Evolutionary conservation across 2,329 filamentous ascomycete species (phyloP).

Genomic region (Albophoma yamanashiensis): DNA sequence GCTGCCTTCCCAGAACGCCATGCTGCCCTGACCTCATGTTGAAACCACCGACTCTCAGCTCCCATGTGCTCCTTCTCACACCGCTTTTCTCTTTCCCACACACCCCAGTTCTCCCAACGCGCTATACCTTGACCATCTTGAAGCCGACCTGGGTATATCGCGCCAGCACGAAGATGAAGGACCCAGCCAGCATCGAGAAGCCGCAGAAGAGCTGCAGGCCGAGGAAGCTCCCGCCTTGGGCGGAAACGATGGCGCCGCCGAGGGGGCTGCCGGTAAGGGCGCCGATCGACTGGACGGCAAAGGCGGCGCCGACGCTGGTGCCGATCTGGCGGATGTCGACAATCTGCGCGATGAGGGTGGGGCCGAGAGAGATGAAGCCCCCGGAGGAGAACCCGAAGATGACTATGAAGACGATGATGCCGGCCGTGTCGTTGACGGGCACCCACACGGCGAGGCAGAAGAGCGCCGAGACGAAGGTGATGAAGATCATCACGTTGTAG

Average conservation of each 20-base stretch:
- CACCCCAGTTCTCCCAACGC: neutral
- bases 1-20: neutral
- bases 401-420: conserved; percentile 53
- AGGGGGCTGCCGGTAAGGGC: conserved; percentile 59
- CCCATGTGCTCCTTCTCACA: neutral
- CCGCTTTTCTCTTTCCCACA: neutral
- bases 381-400: conserved; percentile 62
- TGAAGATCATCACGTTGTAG: conserved; percentile 39
- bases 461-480: conserved; percentile 36
- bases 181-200: conserved; percentile 27
- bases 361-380: conserved; percentile 51
- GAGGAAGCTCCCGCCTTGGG: conserved; percentile 41
- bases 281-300: conserved; percentile 50
- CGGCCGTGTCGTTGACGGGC: conserved; percentile 36
- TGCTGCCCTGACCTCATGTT: neutral
- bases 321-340: conserved; percentile 61
- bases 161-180: conserved; percentile 16
- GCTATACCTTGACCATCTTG: conserved; percentile 20
- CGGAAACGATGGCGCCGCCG: conserved; percentile 47
- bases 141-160: conserved; percentile 24
- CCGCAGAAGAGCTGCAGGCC: conserved; percentile 58
- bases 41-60: neutral
- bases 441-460: conserved; percentile 38
- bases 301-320: conserved; percentile 53
- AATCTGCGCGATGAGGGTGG: conserved; percentile 59